phyloP scores from a whole-genome alignment of 768 basidiomycete species.

The Tephrocybe sp. region DNA sequence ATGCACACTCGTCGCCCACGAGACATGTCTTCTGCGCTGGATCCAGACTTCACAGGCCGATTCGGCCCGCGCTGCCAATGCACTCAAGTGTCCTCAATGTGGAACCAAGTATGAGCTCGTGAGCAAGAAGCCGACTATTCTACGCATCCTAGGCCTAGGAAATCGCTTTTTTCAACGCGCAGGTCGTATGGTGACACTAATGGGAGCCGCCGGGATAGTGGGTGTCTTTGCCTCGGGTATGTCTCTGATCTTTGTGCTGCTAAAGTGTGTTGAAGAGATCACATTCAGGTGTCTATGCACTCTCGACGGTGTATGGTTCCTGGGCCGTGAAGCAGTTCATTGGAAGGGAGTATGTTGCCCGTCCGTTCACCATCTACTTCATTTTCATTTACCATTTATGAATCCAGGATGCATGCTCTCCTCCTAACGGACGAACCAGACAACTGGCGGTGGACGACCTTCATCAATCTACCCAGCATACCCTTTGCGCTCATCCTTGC shows the following conservation, averaged over 20 bases:
- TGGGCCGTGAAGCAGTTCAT: constrained; percentile 71
- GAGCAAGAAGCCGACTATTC: constrained; percentile 56
- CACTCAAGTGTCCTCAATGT: constrained; percentile 82
- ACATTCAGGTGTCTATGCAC: constrained; percentile 37
- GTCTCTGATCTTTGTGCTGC: constrained; percentile 22
- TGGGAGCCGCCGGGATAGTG: constrained; percentile 48
- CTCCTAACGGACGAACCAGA: constrained; percentile 67
- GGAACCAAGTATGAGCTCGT: constrained; percentile 63
- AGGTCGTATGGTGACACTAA: constrained; percentile 53
- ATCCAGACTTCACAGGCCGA: constrained; percentile 69
- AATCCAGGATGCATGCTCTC: constrained; percentile 57
- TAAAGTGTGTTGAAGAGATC: neutral
- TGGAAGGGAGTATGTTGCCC: constrained; percentile 55
- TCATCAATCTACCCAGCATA: constrained; percentile 71
- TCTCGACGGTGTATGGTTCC: constrained; percentile 69
- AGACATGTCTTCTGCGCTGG: constrained; percentile 78
- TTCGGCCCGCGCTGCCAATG: constrained; percentile 53
- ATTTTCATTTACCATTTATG: neutral
- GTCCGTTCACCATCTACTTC: neutral
- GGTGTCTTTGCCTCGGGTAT: constrained; percentile 62
- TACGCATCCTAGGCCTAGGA: constrained; percentile 49
- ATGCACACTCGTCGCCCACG: constrained; percentile 81
- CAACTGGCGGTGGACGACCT: constrained; percentile 78
- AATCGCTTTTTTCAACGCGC: constrained; percentile 50
- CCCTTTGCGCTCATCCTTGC: constrained; percentile 68